Percentiles rank a stretch among this genome's conserved stretches.
These are phyloP conservation scores for Saksenaea vasiformis DNA, from an alignment of 371 early-diverging fungal species.

Conservation along the genomic window DNA sequence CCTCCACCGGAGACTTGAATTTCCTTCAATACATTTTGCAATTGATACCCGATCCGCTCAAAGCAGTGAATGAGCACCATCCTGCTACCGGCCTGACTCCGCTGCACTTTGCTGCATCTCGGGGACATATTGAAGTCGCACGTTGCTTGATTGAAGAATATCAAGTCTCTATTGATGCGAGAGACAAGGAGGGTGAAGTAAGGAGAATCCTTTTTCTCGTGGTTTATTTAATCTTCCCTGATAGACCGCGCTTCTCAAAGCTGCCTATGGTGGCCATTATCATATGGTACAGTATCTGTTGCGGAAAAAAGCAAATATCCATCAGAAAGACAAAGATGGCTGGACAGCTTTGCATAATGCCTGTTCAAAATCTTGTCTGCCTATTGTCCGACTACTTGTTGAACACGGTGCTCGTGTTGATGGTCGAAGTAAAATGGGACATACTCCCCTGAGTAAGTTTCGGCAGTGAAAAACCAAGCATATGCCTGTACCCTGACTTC, in stretches of 20 bases:
- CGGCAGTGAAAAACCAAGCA: not conserved
- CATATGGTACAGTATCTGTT: slow-evolving; percentile 66
- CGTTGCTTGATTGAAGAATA: slow-evolving; percentile 60
- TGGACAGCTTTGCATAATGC: slow-evolving; percentile 87
- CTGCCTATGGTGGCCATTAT: slow-evolving; percentile 69
- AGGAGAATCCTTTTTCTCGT: not conserved
- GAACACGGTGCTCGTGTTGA: slow-evolving; percentile 60
- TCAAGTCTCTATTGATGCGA: slow-evolving; percentile 61
- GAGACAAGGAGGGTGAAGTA: slow-evolving; percentile 76
- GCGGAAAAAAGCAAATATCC: slow-evolving; percentile 55
- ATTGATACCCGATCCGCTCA: slow-evolving; percentile 19
- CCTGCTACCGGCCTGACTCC: slow-evolving; percentile 63
- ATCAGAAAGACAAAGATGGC: slow-evolving; percentile 73
- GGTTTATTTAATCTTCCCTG: not conserved
- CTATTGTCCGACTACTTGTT: slow-evolving; percentile 58
- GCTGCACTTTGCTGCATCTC: slow-evolving; percentile 72
- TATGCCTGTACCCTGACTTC: not conserved
- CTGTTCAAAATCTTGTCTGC: slow-evolving; percentile 57
- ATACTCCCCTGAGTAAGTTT: slow-evolving; percentile 75
- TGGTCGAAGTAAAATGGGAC: slow-evolving; percentile 62
- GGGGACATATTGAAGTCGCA: slow-evolving; percentile 65
- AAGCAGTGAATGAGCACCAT: slow-evolving; percentile 33
- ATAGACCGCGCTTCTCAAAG: slow-evolving; percentile 80
- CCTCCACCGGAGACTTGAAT: slow-evolving; percentile 17
- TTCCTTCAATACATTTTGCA: slow-evolving; percentile 22